A percentile compares a stretch with the other conserved stretches of the same genome.
Conservation (phyloP, 2,329 filamentous ascomycete genomes). For the Pezicula neosporulosa region DNA sequence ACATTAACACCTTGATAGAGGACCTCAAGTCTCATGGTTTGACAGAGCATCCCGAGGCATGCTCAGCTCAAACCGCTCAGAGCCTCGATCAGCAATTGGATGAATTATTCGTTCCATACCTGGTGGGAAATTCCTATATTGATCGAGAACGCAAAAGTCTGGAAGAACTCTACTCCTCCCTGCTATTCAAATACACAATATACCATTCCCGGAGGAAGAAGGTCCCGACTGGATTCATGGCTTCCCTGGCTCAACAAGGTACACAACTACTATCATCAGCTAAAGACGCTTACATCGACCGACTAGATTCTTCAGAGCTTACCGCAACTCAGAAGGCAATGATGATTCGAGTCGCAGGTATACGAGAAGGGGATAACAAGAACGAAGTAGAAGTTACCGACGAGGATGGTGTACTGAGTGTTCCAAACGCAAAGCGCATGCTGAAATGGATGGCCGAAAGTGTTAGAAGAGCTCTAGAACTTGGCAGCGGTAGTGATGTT, state of each 20-base stretch:
- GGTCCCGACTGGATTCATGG: slow-evolving; percentile 87
- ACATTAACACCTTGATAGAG: slow-evolving; percentile 83
- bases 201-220: slow-evolving; percentile 89
- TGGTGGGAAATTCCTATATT: slow-evolving; percentile 67
- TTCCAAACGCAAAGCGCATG: slow-evolving; percentile 95
- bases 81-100: slow-evolving; percentile 73
- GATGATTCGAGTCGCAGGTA: slow-evolving; percentile 82
- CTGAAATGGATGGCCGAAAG: slow-evolving; percentile 96
- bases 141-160: slow-evolving; percentile 66
- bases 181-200: slow-evolving; percentile 95
- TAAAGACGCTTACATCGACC: slow-evolving; percentile 86
- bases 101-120: slow-evolving; percentile 71
- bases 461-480: slow-evolving; percentile 83
- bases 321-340: slow-evolving; percentile 86
- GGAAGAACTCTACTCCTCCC: slow-evolving; percentile 81
- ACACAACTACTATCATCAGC: slow-evolving; percentile 85
- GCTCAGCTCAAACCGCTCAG: slow-evolving; percentile 78
- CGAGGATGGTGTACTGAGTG: slow-evolving; percentile 78
- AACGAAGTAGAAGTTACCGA: slow-evolving; percentile 89
- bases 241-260: slow-evolving; percentile 83
- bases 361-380: slow-evolving; percentile 72
- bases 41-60: slow-evolving; percentile 91
- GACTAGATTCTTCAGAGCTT: slow-evolving; percentile 83
- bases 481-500: slow-evolving; percentile 84
- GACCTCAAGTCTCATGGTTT: slow-evolving; percentile 92